These are phyloP conservation scores for Acanthamoeba lenticulata DNA, from an alignment of 208 protist species.

Conservation along the genomic window DNA sequence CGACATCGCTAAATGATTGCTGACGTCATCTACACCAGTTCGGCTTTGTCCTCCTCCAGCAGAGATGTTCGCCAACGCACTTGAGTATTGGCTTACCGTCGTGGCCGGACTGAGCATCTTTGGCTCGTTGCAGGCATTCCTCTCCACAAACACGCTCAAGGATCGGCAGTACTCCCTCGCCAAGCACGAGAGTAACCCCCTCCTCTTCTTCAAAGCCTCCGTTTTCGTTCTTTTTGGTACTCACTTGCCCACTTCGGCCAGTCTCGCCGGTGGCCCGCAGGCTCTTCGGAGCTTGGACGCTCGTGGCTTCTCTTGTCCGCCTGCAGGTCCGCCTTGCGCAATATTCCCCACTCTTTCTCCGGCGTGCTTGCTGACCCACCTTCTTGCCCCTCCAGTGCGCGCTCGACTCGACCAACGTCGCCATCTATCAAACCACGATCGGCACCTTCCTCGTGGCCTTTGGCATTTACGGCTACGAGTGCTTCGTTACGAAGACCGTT, in stretches of 20 bases:
- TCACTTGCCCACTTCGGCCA: background rate
- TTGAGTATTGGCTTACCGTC: slow-evolving; percentile 17
- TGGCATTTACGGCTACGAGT: slow-evolving; percentile 40
- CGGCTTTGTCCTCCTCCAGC: background rate
- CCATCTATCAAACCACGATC: slow-evolving; percentile 16
- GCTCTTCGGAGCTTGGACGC: slow-evolving; percentile 31
- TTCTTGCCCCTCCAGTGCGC: background rate
- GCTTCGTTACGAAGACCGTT: slow-evolving; percentile 19
- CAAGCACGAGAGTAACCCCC: background rate
- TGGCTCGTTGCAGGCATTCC: background rate
- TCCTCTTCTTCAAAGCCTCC: background rate
- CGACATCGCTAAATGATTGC: background rate
- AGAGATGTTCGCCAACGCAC: background rate
- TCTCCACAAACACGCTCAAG: background rate
- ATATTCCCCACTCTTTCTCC: background rate
- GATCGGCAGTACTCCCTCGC: slow-evolving; percentile 16
- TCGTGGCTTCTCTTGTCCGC: background rate
- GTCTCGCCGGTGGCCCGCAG: background rate
- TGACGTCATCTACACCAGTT: background rate
- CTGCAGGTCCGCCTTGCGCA: background rate
- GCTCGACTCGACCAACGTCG: background rate
- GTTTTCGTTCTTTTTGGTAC: background rate
- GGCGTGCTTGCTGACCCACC: background rate
- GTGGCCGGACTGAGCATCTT: slow-evolving; percentile 24
- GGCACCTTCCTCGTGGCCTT: slow-evolving; percentile 20